phyloP scores from a whole-genome alignment of 139 green algal species.

The Ettlia oleoabundans region DNA sequence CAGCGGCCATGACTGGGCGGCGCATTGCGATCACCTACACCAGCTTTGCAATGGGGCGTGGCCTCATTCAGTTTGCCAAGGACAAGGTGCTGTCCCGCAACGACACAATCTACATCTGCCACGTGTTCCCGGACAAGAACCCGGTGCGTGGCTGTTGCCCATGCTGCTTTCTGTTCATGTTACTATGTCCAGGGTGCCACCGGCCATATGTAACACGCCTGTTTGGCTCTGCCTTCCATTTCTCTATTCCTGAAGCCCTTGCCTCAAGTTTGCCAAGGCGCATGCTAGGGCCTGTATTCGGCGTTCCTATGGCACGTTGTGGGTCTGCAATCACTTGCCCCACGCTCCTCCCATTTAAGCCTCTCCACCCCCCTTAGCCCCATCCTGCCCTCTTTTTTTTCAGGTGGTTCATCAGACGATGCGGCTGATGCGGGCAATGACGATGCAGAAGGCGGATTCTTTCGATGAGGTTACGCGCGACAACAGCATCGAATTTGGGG shows the following conservation, averaged over 20 bases:
- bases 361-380: too few species aligned
- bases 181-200: too few species aligned
- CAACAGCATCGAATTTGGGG: conserved; percentile 27
- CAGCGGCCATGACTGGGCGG: background rate
- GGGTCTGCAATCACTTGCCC: too few species aligned
- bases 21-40: conserved; percentile 53
- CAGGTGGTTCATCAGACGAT: conserved; percentile 32
- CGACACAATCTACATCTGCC: conserved; percentile 56
- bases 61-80: conserved; percentile 20
- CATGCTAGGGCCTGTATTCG: too few species aligned
- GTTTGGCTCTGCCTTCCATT: too few species aligned
- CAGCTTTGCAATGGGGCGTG: conserved; percentile 15
- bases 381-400: too few species aligned
- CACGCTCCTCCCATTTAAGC: too few species aligned
- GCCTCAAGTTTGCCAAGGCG: too few species aligned
- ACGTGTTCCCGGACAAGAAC: conserved; percentile 38
- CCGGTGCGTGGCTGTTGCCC: background rate
- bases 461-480: conserved; percentile 16
- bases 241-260: too few species aligned
- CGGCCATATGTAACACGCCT: too few species aligned
- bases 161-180: too few species aligned
- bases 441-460: conserved; percentile 3
- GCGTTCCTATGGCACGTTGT: too few species aligned
- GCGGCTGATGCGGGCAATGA: conserved; percentile 33
- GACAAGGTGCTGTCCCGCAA: conserved; percentile 25